Conservation (phyloP, 2,329 filamentous ascomycete genomes). For the Penicillium hesseltinei region DNA sequence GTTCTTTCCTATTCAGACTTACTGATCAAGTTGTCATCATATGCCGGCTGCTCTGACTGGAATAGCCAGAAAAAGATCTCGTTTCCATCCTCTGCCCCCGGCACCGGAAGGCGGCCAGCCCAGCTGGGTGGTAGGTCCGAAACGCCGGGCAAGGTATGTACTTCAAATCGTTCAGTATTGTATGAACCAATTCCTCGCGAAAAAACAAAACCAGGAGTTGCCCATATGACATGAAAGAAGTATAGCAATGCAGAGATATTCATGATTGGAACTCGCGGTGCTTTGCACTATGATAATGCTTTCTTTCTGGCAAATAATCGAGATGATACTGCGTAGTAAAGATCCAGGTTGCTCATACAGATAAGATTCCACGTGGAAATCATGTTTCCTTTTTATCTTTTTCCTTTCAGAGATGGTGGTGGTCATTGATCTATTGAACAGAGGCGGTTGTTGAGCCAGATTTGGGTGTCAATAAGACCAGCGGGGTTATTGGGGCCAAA, state of each 20-base stretch:
- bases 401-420: constrained; percentile 3
- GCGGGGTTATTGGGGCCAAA: constrained; percentile 1
- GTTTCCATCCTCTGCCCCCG: constrained; percentile 28
- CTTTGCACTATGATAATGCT: neutral
- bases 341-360: neutral
- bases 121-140: constrained; percentile 32
- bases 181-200: constrained; percentile 1
- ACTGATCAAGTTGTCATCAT: constrained; percentile 38
- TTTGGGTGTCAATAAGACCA: constrained; percentile 19
- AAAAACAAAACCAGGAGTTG: constrained; percentile 13
- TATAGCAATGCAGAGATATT: constrained; percentile 21
- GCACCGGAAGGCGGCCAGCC: constrained; percentile 36
- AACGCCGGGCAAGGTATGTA: constrained; percentile 30
- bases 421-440: constrained; percentile 2
- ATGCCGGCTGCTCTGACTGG: constrained; percentile 28
- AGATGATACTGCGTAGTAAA: neutral
- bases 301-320: neutral
- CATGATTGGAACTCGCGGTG: constrained; percentile 15
- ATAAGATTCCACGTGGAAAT: neutral
- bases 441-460: constrained; percentile 7
- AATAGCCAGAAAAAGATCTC: constrained; percentile 41
- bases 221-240: constrained; percentile 22
- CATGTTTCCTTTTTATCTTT: constrained; percentile 13
- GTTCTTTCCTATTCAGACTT: constrained; percentile 3
- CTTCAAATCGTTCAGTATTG: constrained; percentile 25